Evolutionary conservation across 352 stramenopile species (phyloP).

Genomic region (Pythium myriotylum): DNA sequence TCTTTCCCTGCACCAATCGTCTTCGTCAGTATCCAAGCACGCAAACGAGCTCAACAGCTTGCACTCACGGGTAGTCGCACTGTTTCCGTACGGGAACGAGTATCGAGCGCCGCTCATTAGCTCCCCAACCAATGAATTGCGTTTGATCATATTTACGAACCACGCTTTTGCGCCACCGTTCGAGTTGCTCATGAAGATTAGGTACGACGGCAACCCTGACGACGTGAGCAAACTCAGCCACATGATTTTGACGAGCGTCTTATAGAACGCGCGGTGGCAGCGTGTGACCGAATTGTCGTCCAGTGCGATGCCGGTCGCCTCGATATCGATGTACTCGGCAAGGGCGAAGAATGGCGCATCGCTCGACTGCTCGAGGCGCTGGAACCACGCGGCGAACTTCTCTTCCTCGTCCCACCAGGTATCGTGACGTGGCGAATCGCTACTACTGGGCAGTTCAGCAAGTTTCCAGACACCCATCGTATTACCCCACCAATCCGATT

Average conservation of each 20-base stretch:
- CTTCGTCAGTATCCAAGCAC: too few species aligned
- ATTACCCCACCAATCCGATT: conserved; percentile 37
- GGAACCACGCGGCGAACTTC: conserved; percentile 35
- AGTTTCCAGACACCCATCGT: conserved; percentile 40
- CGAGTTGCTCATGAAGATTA: conserved; percentile 41
- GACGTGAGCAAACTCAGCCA: conserved; percentile 31
- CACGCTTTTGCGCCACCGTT: conserved; percentile 34
- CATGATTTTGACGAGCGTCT: conserved; percentile 34
- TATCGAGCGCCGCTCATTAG: conserved; percentile 24
- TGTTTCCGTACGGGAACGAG: conserved; percentile 27
- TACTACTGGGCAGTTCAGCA: conserved; percentile 22
- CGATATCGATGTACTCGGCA: conserved; percentile 32
- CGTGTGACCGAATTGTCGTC: conserved; percentile 34
- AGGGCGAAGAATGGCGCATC: conserved; percentile 31
- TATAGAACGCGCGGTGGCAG: conserved; percentile 46
- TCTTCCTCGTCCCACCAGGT: conserved; percentile 41
- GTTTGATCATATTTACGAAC: conserved; percentile 30
- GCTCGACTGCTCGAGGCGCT: conserved; percentile 24
- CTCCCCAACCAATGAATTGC: conserved; percentile 30
- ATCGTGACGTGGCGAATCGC: conserved; percentile 1
- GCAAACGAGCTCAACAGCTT: background rate
- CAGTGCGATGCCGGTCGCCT: conserved; percentile 19
- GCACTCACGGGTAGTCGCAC: conserved; percentile 22
- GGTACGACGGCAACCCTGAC: conserved; percentile 29
- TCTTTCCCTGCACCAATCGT: conserved; percentile 26